phyloP scores from a whole-genome alignment of 208 protist species.

The Herpetomonas samuelpessoai region DNA sequence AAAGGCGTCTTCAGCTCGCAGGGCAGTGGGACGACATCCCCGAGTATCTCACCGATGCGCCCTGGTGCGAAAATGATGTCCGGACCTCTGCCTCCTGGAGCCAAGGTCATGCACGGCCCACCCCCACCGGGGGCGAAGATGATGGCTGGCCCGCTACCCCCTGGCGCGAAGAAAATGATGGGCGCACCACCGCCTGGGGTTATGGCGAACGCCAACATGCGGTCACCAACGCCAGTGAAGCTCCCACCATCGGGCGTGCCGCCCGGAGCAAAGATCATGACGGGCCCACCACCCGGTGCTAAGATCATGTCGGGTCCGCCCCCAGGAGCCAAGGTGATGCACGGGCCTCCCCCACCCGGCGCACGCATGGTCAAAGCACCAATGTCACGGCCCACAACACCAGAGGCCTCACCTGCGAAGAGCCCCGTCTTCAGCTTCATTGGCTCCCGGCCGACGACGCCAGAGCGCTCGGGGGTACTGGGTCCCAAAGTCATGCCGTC shows the following conservation, averaged over 20 bases:
- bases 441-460: conserved; percentile 8
- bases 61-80: conserved; percentile 32
- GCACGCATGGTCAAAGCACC: conserved; percentile 10
- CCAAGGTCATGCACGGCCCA: conserved; percentile 42
- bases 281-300: conserved; percentile 34
- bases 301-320: conserved; percentile 32
- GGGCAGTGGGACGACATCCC: background rate
- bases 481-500: no score
- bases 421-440: conserved; percentile 18
- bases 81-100: conserved; percentile 25
- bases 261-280: conserved; percentile 45
- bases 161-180: conserved; percentile 39
- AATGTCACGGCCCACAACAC: conserved; percentile 10
- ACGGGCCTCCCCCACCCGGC: conserved; percentile 38
- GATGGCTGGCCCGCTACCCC: conserved; percentile 22
- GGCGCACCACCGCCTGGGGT: conserved; percentile 39
- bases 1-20: conserved; percentile 5
- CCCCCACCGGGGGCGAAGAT: conserved; percentile 32
- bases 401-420: conserved; percentile 14
- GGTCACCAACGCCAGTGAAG: no score
- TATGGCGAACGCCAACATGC: conserved; percentile 19
- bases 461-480: no score
- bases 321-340: conserved; percentile 40
- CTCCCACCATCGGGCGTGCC: no score
- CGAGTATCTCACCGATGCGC: conserved; percentile 1